Conservation (phyloP, 179 eudicot genomes). For the Pouteria campechiana region DNA sequence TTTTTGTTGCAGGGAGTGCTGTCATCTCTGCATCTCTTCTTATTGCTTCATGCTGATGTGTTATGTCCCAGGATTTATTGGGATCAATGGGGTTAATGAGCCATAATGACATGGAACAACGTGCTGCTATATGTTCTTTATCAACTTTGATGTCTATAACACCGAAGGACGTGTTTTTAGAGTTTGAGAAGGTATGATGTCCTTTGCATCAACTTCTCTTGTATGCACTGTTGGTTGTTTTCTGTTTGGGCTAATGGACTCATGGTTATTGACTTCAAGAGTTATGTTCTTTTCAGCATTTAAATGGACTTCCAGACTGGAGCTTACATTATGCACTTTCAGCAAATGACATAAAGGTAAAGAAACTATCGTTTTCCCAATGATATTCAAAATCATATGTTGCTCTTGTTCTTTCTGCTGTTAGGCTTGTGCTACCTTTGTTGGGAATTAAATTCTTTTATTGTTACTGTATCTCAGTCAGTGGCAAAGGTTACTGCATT, state of each 20-base stretch:
- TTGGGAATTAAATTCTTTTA: too few species aligned
- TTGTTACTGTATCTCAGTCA: too few species aligned
- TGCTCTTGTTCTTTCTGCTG: too few species aligned
- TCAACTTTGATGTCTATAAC: conserved; percentile 79
- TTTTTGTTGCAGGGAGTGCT: too few species aligned
- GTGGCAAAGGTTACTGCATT: too few species aligned
- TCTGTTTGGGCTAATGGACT: not conserved
- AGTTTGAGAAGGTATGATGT: conserved; percentile 68
- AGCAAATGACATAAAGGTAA: conserved; percentile 73
- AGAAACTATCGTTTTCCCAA: too few species aligned
- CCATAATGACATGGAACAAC: conserved; percentile 50
- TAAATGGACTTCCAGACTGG: conserved; percentile 52
- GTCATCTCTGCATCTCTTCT: too few species aligned
- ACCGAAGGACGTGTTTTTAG: conserved; percentile 67
- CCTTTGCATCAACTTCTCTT: not conserved
- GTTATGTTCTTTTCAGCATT: conserved; percentile 32
- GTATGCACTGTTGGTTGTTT: too few species aligned
- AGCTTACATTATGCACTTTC: conserved; percentile 58
- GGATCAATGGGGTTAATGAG: conserved; percentile 77
- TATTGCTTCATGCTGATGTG: not conserved
- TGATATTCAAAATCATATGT: too few species aligned
- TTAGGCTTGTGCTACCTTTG: too few species aligned
- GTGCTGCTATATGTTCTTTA: conserved; percentile 65
- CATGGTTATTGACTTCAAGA: conserved; percentile 6
- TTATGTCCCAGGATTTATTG: conserved; percentile 47